Evolutionary conservation across 306 rosid genomes (phyloP).

Genomic region (Malus orientalis): DNA sequence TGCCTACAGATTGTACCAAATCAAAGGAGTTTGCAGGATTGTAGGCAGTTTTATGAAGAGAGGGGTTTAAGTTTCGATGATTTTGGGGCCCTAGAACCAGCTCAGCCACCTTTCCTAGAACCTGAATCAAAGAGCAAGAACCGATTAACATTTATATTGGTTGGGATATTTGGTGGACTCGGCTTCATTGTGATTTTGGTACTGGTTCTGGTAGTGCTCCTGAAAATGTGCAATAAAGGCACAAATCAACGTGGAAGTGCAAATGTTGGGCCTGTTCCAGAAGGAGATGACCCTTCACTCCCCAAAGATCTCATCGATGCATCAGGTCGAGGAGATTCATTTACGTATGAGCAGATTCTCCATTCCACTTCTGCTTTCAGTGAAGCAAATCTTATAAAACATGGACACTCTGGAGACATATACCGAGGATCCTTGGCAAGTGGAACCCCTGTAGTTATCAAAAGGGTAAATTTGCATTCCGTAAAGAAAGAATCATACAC

Average conservation of each 20-base stretch:
- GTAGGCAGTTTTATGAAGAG: constrained; percentile 46
- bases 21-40: constrained; percentile 49
- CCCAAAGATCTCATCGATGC: constrained; percentile 39
- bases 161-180: constrained; percentile 71
- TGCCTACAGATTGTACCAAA: constrained; percentile 41
- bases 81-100: constrained; percentile 16
- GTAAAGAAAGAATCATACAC: constrained; percentile 45
- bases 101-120: not conserved
- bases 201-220: constrained; percentile 40
- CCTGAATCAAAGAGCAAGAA: constrained; percentile 23
- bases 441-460: constrained; percentile 64
- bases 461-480: constrained; percentile 50
- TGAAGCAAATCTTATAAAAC: constrained; percentile 63
- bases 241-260: constrained; percentile 34
- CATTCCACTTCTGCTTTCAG: constrained; percentile 49
- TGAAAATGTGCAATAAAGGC: constrained; percentile 27
- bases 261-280: constrained; percentile 42
- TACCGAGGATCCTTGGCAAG: constrained; percentile 46
- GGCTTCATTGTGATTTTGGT: constrained; percentile 52
- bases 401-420: constrained; percentile 87
- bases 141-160: constrained; percentile 50
- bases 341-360: constrained; percentile 58
- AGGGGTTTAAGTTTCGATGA: constrained; percentile 32
- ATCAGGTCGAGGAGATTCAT: constrained; percentile 53
- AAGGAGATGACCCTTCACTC: constrained; percentile 35